Evolutionary conservation across 305 asterid species (phyloP).

Genomic region (Fraxinus ornus): DNA sequence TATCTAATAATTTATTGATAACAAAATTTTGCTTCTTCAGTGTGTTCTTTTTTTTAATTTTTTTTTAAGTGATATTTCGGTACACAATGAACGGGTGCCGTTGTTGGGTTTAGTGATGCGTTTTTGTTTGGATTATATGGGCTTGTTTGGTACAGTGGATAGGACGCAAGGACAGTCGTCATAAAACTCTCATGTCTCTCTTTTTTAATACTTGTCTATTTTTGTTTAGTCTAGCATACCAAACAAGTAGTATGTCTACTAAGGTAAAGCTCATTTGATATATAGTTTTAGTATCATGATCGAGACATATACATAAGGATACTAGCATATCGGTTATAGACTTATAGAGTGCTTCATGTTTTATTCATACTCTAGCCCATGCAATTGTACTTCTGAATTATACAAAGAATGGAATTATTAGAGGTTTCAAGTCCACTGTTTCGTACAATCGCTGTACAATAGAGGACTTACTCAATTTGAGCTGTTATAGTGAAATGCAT

Average conservation of each 20-base stretch:
- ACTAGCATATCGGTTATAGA: background rate
- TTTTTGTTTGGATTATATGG: background rate
- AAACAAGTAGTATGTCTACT: background rate
- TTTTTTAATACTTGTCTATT: background rate
- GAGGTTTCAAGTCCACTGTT: background rate
- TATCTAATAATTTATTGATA: background rate
- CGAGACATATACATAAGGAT: background rate
- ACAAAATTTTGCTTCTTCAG: background rate
- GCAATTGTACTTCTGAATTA: background rate
- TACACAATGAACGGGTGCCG: background rate
- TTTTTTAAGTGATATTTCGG: background rate
- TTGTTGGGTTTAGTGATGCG: background rate
- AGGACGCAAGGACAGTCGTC: background rate
- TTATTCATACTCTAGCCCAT: background rate
- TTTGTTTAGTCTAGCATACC: background rate
- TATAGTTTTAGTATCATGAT: background rate
- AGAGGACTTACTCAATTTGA: background rate
- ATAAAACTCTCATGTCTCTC: background rate
- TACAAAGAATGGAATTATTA: background rate
- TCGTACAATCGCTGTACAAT: background rate
- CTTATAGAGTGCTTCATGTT: background rate
- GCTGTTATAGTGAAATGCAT: background rate
- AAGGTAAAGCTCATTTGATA: background rate
- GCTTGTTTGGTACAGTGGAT: background rate
- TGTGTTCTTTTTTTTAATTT: background rate